phyloP scores from a whole-genome alignment of 306 rosid species.

The Malus asiatica region DNA sequence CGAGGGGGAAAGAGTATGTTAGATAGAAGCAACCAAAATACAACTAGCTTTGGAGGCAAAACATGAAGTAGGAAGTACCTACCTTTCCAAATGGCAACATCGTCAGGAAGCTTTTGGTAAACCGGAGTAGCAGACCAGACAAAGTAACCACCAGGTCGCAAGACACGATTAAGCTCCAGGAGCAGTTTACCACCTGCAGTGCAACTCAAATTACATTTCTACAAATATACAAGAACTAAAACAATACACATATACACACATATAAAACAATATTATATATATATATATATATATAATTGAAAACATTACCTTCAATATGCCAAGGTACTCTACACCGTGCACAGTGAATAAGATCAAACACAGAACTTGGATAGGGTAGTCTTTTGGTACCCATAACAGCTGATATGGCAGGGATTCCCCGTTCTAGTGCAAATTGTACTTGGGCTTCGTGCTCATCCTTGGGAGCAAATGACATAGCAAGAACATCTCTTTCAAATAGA shows the following conservation, averaged over 20 bases:
- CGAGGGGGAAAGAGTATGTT: neutral
- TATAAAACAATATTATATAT: neutral
- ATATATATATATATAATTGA: neutral
- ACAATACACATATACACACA: neutral
- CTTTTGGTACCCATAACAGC: constrained; percentile 81
- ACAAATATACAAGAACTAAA: neutral
- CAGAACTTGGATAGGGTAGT: constrained; percentile 64
- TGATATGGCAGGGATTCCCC: constrained; percentile 81
- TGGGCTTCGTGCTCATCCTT: constrained; percentile 93
- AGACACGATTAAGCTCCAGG: constrained; percentile 71
- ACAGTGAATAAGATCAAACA: constrained; percentile 80
- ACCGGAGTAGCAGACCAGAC: constrained; percentile 97
- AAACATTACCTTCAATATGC: constrained; percentile 68
- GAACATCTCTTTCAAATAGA: constrained; percentile 71
- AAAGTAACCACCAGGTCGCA: constrained; percentile 90
- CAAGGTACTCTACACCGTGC: constrained; percentile 98
- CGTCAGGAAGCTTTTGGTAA: constrained; percentile 67
- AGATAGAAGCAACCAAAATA: constrained; percentile 8
- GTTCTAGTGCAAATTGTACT: constrained; percentile 81
- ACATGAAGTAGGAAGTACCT: neutral
- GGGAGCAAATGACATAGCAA: constrained; percentile 84
- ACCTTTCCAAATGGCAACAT: constrained; percentile 76
- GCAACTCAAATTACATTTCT: neutral
- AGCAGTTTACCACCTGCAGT: constrained; percentile 72
- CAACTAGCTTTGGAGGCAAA: constrained; percentile 1